Base-by-base conservation (phyloP, 768 basidiomycete species). In the Neoboletus brunneissimus region DNA sequence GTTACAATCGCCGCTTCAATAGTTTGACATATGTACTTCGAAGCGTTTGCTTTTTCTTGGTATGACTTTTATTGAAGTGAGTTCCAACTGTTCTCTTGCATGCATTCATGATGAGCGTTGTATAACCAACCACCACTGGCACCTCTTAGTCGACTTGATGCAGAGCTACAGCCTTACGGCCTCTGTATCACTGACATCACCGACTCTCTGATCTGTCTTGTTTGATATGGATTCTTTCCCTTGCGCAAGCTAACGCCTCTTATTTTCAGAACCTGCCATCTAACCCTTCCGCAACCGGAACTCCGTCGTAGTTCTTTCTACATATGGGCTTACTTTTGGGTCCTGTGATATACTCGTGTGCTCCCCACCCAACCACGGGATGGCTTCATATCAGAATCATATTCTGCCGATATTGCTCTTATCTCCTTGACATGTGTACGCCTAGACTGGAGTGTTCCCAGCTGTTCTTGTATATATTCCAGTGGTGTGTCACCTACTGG, bases 131-230 rank as follows among this genome's bases (percentile, higher is more conserved):
- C 78, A 73, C 67, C 52, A 81, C 83, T 91, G 89, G 89, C 88
- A 90, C 89, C 89, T 91, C 89, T 90, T 91, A 91, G 89, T 89
- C 85, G 87, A 91, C 81, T 69, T 84, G 83, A 72, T 76, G 64
- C 77, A 70, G 71, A 69, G 60, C 55, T 62, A 37, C 61, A 42
- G 68, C 67, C 64, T 65, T 59, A 66, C 11, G 57, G 67, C 73
- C 72, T 74, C 75, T 74, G 80, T 72, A 74, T 83, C 81, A 84
- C 81, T 90, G 89, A 89, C 89, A 90, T 91, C 70, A 84, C 85
- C 84, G 77, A 76, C 76, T 70, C 73, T 77, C 79, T 79, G 80
- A 83, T 76, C 63, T 32, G 44, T 38, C 38, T 54, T 29, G 22
- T 31, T 27, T 12, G 5, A 47, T 32, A 1, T 31, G 16, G 15